Percentiles rank a stretch among this genome's conserved stretches.
Conservation (phyloP, 495 filamentous ascomycete genomes). For the Penicillium fimorum region DNA sequence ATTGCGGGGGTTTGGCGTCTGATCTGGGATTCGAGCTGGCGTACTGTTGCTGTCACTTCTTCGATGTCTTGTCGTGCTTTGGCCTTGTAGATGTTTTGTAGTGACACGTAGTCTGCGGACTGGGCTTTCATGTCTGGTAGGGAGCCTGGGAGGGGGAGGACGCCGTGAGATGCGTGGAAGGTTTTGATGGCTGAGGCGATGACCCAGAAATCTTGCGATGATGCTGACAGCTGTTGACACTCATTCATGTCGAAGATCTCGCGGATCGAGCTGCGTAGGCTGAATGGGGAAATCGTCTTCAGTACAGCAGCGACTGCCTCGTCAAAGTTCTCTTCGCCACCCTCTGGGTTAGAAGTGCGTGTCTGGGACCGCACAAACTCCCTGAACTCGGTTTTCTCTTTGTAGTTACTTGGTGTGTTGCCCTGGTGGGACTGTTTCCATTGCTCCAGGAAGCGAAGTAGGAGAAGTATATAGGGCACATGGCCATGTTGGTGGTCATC, state of each 20-base stretch:
- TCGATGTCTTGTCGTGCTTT: slow-evolving; percentile 79
- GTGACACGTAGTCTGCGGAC: slow-evolving; percentile 82
- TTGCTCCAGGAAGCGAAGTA: slow-evolving; percentile 80
- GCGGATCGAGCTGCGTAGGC: slow-evolving; percentile 63
- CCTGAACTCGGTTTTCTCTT: slow-evolving; percentile 83
- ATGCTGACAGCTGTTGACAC: slow-evolving; percentile 45
- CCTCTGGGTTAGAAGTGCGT: slow-evolving; percentile 74
- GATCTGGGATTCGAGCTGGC: slow-evolving; percentile 54
- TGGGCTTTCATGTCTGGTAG: slow-evolving; percentile 98
- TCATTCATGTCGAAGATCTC: slow-evolving; percentile 74
- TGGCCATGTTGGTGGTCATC: slow-evolving; percentile 87
- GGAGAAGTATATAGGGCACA: slow-evolving; percentile 80
- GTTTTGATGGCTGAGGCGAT: slow-evolving; percentile 75
- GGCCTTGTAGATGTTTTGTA: slow-evolving; percentile 91
- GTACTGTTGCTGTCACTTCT: slow-evolving; percentile 72
- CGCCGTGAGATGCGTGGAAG: slow-evolving; percentile 69
- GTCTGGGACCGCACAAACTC: slow-evolving; percentile 62
- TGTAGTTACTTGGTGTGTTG: slow-evolving; percentile 67
- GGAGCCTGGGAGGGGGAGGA: slow-evolving; percentile 80
- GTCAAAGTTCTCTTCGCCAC: slow-evolving; percentile 95
- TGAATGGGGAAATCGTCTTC: slow-evolving; percentile 70
- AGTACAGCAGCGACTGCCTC: slow-evolving; percentile 86
- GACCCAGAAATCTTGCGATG: slow-evolving; percentile 74
- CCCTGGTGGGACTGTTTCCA: slow-evolving; percentile 78
- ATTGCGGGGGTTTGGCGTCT: slow-evolving; percentile 49